Conservation (phyloP, 495 filamentous ascomycete species). For the Talaromyces nanjingensis region DNA sequence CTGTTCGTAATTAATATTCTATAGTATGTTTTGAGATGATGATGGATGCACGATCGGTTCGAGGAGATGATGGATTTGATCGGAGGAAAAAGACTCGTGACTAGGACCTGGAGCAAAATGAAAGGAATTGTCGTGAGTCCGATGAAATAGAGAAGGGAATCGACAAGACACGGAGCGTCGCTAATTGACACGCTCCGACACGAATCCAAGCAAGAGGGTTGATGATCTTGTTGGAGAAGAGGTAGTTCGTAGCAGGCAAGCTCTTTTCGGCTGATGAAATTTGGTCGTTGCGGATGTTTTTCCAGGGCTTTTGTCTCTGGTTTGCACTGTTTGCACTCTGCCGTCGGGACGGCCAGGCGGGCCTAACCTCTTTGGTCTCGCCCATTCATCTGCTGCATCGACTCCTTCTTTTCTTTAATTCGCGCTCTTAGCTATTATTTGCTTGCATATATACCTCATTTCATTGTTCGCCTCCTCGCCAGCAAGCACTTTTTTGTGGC, state of each 20-base stretch:
- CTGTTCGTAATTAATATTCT: background rate
- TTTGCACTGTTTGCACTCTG: slow-evolving; percentile 11
- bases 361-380: background rate
- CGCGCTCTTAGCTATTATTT: background rate
- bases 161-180: background rate
- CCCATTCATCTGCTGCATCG: background rate
- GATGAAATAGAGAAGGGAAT: background rate
- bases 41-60: slow-evolving; percentile 2
- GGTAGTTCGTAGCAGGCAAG: background rate
- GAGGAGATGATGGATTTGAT: slow-evolving; percentile 14
- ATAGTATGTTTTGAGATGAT: background rate
- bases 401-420: background rate
- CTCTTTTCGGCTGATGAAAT: slow-evolving; percentile 8
- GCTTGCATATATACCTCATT: background rate
- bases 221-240: background rate
- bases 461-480: background rate
- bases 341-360: too few relatives aligned
- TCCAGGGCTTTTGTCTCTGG: background rate
- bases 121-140: background rate
- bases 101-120: background rate
- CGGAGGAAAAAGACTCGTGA: slow-evolving; percentile 17
- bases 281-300: slow-evolving; percentile 10
- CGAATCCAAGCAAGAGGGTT: background rate
- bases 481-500: background rate
- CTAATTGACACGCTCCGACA: background rate